Conservation (phyloP, 192 early-diverging fungal genomes). For the Rhizoclosmatium globosum region DNA sequence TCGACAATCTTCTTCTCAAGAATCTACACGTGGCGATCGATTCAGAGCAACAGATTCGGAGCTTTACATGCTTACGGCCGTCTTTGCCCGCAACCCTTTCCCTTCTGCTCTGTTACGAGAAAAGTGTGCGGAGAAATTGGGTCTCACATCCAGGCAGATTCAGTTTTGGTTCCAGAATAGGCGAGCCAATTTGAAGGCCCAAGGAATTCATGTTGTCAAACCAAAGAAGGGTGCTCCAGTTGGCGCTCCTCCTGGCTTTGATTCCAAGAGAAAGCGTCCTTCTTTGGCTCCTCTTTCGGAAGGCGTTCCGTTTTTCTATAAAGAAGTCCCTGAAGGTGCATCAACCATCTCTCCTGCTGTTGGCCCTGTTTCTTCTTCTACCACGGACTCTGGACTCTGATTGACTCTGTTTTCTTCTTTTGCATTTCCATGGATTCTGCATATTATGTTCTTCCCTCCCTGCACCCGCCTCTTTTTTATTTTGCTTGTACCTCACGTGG, state of each 20-base stretch:
- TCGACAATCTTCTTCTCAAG: neutral
- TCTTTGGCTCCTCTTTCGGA: constrained; percentile 17
- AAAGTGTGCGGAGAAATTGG: constrained; percentile 21
- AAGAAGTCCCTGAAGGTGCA: neutral
- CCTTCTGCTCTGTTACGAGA: constrained; percentile 9
- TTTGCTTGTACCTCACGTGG: too few species aligned
- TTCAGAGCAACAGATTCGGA: constrained; percentile 31
- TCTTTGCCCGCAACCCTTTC: constrained; percentile 30
- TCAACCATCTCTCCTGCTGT: neutral
- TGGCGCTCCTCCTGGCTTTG: neutral
- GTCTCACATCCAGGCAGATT: constrained; percentile 17
- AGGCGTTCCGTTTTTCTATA: neutral
- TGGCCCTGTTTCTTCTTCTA: too few species aligned
- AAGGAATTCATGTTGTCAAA: constrained; percentile 31
- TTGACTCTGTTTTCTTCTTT: too few species aligned
- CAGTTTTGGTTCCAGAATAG: constrained; percentile 39
- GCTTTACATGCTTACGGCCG: constrained; percentile 13
- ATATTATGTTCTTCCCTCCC: too few species aligned
- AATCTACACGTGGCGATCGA: constrained; percentile 13
- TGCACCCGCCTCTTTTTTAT: too few species aligned
- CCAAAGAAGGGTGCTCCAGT: neutral
- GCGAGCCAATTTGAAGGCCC: constrained; percentile 2
- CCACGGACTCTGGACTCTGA: too few species aligned
- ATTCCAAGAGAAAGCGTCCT: neutral
- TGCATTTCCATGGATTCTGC: too few species aligned